Evolutionary conservation across 352 stramenopile genomes (phyloP).

Genomic region (Phytophthora pinifolia): DNA sequence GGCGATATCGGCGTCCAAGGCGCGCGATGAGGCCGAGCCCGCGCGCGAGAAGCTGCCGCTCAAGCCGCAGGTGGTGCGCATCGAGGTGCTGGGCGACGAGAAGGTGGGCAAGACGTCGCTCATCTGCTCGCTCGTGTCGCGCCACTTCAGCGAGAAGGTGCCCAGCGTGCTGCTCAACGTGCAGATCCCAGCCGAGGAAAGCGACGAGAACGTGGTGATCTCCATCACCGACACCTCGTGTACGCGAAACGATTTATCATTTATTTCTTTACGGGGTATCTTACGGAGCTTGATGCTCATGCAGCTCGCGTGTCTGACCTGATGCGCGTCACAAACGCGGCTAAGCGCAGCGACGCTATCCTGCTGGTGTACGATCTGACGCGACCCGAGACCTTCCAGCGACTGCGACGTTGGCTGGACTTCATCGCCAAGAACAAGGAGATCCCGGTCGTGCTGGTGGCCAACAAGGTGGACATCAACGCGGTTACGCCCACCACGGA

Average conservation of each 20-base stretch:
- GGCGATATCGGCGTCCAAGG: conserved; percentile 31
- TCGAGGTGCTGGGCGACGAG: conserved; percentile 89
- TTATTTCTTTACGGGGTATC: background rate
- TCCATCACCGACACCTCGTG: conserved; percentile 90
- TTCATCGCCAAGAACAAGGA: conserved; percentile 88
- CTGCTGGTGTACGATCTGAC: conserved; percentile 87
- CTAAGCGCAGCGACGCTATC: conserved; percentile 85
- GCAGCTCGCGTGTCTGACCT: conserved; percentile 75
- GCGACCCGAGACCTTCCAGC: conserved; percentile 84
- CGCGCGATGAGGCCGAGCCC: conserved; percentile 28
- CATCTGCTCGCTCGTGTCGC: conserved; percentile 89
- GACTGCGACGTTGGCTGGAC: conserved; percentile 80
- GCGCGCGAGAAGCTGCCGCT: conserved; percentile 51
- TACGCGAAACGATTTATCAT: conserved; percentile 27
- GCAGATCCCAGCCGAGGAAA: conserved; percentile 88
- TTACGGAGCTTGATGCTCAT: conserved; percentile 5
- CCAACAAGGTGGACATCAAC: conserved; percentile 89
- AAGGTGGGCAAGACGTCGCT: conserved; percentile 92
- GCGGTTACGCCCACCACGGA: conserved; percentile 60
- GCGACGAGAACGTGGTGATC: conserved; percentile 88
- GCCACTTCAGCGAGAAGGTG: conserved; percentile 88
- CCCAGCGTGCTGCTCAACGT: conserved; percentile 86
- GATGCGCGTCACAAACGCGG: conserved; percentile 82
- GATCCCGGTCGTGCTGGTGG: conserved; percentile 86
- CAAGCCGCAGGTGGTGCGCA: conserved; percentile 84